Percentiles rank a stretch among this genome's conserved stretches.
Conservation (phyloP, 805 yeast genomes). For the Ogataea saltuana region DNA sequence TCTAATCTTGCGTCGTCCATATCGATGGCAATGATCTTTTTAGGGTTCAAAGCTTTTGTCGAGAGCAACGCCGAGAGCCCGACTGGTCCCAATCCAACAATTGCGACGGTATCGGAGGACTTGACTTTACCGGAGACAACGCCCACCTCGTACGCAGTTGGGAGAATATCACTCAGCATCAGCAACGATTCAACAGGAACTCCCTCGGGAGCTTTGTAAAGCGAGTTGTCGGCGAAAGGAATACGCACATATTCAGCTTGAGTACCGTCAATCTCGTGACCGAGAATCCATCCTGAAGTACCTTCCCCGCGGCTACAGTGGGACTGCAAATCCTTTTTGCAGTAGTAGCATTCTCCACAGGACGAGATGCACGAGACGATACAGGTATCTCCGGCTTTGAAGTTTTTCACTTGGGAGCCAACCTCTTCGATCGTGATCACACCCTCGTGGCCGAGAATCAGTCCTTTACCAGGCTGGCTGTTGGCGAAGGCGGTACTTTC, state of each 20-base stretch:
- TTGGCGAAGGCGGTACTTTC: slow-evolving; percentile 43
- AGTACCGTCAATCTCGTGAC: slow-evolving; percentile 66
- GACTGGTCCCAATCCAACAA: slow-evolving; percentile 69
- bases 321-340: slow-evolving; percentile 55
- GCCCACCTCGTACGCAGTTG: slow-evolving; percentile 69
- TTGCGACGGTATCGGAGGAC: slow-evolving; percentile 59
- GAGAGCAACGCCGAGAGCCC: slow-evolving; percentile 63
- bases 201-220: slow-evolving; percentile 36
- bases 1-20: slow-evolving; percentile 58
- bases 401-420: slow-evolving; percentile 49
- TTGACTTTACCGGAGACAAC: slow-evolving; percentile 54
- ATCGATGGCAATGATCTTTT: slow-evolving; percentile 57
- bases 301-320: slow-evolving; percentile 49
- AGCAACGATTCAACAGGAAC: slow-evolving; percentile 49
- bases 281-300: slow-evolving; percentile 52
- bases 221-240: slow-evolving; percentile 48
- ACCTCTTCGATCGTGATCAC: slow-evolving; percentile 52
- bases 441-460: slow-evolving; percentile 63
- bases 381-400: slow-evolving; percentile 58
- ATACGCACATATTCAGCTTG: slow-evolving; percentile 62
- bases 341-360: slow-evolving; percentile 59
- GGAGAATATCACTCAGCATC: slow-evolving; percentile 64
- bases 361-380: slow-evolving; percentile 67
- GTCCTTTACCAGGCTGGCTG: slow-evolving; percentile 24
- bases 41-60: slow-evolving; percentile 55